Evolutionary conservation across 2,329 filamentous ascomycete species (phyloP).

Genomic region (Apiospora kogelbergensis): DNA sequence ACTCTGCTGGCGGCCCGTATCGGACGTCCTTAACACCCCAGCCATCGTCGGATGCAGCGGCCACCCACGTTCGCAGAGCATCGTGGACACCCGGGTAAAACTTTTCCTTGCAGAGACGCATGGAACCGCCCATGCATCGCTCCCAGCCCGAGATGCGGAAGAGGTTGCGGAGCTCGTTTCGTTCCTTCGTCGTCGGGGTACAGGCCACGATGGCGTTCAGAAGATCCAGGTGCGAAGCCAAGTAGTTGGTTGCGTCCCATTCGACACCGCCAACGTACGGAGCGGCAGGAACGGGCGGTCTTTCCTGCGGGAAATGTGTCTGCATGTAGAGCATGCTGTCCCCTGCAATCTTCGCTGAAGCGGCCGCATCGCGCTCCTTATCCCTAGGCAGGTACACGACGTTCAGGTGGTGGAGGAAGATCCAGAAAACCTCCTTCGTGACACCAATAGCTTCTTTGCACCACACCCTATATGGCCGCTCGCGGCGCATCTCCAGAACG

Average conservation of each 20-base stretch:
- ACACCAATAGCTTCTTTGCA: constrained; percentile 89
- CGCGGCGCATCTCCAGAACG: constrained; percentile 83
- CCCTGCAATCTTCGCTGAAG: constrained; percentile 24
- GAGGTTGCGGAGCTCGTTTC: constrained; percentile 76
- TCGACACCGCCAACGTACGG: constrained; percentile 97
- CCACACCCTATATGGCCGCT: constrained; percentile 90
- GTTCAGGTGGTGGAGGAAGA: constrained; percentile 93
- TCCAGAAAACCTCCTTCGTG: constrained; percentile 99
- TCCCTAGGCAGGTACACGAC: constrained; percentile 68
- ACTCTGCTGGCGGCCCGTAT: constrained; percentile 60
- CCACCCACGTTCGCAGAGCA: constrained; percentile 85
- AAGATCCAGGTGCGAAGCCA: constrained; percentile 89
- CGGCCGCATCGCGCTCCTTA: constrained; percentile 32
- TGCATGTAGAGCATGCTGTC: constrained; percentile 61
- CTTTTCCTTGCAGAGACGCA: constrained; percentile 95
- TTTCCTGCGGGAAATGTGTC: constrained; percentile 78
- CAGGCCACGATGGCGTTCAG: constrained; percentile 88
- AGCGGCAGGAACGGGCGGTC: constrained; percentile 87
- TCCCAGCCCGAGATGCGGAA: constrained; percentile 87
- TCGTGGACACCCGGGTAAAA: constrained; percentile 94
- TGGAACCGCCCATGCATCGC: constrained; percentile 78
- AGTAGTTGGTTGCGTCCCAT: constrained; percentile 97
- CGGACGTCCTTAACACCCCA: constrained; percentile 84
- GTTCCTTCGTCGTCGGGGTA: constrained; percentile 65
- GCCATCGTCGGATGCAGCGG: constrained; percentile 80